Evolutionary conservation across 768 basidiomycete species (phyloP).

Genomic region (Tylopilus rubrobrunneus): DNA sequence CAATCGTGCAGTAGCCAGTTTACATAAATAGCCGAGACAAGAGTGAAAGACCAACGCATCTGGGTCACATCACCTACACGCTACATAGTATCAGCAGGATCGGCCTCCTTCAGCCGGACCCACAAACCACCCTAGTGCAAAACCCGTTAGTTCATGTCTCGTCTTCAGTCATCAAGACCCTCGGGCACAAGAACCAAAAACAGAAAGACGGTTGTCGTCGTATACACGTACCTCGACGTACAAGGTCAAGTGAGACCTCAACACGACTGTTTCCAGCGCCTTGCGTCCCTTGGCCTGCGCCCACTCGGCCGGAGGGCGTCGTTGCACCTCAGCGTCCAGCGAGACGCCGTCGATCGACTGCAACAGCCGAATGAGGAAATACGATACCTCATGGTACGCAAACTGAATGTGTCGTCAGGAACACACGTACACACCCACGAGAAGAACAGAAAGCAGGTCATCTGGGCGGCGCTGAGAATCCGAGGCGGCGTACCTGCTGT

Average conservation of each 20-base stretch:
- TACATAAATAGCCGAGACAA: too few relatives aligned
- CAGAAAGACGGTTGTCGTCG: neutral
- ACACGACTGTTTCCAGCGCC: constrained; percentile 38
- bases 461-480: neutral
- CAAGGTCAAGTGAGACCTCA: constrained; percentile 39
- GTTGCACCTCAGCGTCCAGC: constrained; percentile 37
- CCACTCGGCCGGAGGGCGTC: constrained; percentile 33
- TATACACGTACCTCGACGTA: constrained; percentile 37
- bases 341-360: constrained; percentile 44
- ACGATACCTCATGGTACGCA: constrained; percentile 54
- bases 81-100: neutral
- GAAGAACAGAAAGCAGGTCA: neutral
- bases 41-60: too few relatives aligned
- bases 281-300: constrained; percentile 31
- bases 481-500: constrained; percentile 32
- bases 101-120: constrained; percentile 22
- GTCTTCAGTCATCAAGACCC: too few relatives aligned
- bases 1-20: too few relatives aligned
- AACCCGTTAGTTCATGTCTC: neutral
- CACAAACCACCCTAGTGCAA: constrained; percentile 22
- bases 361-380: constrained; percentile 49
- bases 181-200: too few relatives aligned
- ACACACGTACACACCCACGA: neutral
- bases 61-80: too few relatives aligned
- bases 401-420: constrained; percentile 31